A percentile compares a stretch with the other conserved stretches of the same genome.
Evolutionary conservation across 108 stramenopile genomes (phyloP).

Genomic region (Pseudonitzschia pungens): DNA sequence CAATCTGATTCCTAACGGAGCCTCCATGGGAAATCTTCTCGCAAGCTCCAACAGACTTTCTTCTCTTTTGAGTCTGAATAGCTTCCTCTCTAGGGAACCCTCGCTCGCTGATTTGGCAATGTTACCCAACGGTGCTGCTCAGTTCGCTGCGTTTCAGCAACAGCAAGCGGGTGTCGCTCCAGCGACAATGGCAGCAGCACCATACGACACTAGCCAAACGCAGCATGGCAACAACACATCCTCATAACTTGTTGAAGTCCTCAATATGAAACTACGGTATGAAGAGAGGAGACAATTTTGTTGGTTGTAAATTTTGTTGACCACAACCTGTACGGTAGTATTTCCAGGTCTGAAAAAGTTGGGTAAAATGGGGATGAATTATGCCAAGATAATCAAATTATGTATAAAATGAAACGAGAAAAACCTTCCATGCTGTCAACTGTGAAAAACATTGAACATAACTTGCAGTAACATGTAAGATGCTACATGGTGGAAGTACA

Average conservation of each 20-base stretch:
- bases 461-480: slow-evolving; percentile 6
- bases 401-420: slow-evolving; percentile 2
- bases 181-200: background rate
- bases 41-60: slow-evolving; percentile 54
- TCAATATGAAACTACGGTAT: background rate
- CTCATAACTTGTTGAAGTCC: background rate
- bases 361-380: background rate
- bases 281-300: background rate
- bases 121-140: slow-evolving; percentile 33
- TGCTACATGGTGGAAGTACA: background rate
- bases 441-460: slow-evolving; percentile 11
- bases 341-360: background rate
- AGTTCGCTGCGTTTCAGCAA: slow-evolving; percentile 40
- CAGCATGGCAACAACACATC: slow-evolving; percentile 11
- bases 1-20: slow-evolving; percentile 40
- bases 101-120: slow-evolving; percentile 57
- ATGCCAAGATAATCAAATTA: background rate
- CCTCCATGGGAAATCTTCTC: slow-evolving; percentile 48
- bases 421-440: background rate
- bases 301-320: background rate
- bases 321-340: background rate
- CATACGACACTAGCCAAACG: background rate
- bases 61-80: slow-evolving; percentile 55
- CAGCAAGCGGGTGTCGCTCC: slow-evolving; percentile 18
- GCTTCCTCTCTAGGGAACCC: slow-evolving; percentile 48